Conservation (phyloP, 805 yeast genomes). For the Yarrowia osloensis region DNA sequence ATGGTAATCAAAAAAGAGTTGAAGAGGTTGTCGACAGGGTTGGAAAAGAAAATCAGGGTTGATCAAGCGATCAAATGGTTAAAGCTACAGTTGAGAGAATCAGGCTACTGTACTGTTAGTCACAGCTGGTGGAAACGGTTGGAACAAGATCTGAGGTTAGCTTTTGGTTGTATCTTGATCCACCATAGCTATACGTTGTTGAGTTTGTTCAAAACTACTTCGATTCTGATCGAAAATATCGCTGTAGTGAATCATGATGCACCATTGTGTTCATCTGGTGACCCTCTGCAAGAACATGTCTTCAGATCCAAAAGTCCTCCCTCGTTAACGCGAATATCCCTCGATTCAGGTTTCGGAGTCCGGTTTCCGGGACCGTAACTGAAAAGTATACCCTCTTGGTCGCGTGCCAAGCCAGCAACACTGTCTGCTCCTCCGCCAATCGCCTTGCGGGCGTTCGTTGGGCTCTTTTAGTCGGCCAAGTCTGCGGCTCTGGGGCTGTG, state of each 20-base stretch:
- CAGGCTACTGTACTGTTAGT: not conserved
- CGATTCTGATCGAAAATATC: no score
- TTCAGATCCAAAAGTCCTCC: no score
- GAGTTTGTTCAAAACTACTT: no score
- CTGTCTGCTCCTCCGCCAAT: not conserved
- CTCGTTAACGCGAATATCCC: no score
- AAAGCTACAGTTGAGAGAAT: not conserved
- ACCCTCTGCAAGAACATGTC: no score
- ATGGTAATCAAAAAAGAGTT: not conserved
- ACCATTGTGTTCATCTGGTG: no score
- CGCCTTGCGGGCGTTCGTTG: not conserved
- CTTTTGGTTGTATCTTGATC: not conserved
- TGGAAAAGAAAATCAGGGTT: not conserved
- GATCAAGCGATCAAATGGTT: not conserved
- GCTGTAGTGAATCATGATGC: no score
- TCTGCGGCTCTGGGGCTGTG: conserved; percentile 24
- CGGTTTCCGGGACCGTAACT: no score
- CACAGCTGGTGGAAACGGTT: not conserved
- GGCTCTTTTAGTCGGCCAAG: not conserved
- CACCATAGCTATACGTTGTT: no score
- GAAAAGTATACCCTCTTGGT: not conserved
- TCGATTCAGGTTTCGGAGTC: no score
- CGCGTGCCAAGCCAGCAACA: conserved; percentile 8
- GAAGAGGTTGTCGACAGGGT: not conserved
- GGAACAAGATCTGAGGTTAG: not conserved